Base-by-base conservation (phyloP, 805 yeast species). In the Metschnikowia gelsemii region DNA sequence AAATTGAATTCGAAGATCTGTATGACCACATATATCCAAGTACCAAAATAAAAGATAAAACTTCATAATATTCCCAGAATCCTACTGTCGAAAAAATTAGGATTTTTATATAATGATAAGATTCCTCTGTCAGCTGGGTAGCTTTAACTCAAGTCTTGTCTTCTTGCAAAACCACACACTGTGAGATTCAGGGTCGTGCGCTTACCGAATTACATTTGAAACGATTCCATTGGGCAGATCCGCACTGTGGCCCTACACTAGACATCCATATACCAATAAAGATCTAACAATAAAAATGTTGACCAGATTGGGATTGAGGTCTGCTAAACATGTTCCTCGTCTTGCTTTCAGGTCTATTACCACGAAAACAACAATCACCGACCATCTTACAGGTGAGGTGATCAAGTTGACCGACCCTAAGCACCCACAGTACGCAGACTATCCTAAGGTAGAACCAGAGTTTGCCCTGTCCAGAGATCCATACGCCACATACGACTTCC, bases 401-500 rank as follows among this genome's bases (percentile, higher is more conserved):
- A 68, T 70, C 51, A 59, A 53, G 18, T 66, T 70, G 53, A 57
- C 70, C 11, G 73, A 70, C 54, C 73, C 74, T 19, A 53, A 50
- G 42, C 63, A 56, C 45, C 75, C 75, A 32, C 72, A 69, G 54
- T 47, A 61, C 35, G 75, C 68, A n/a, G 85, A 79, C 50, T 84
- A 86, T 57, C 85, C 84, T 33, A 72, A 77, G 40, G 73, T 80
- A n/a, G 72, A 75, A 43, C 74, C 74, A 35, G 73, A 70, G 46
- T 76, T 78, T 56, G 79, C 82, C 50, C 88, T 80, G 65, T 63
- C 70, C 54, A 79, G 82, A 61, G 82, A 78, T 58, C 95, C 93
- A 32, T 80, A 84, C 58, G 72, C 64, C 46, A 80, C 78, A 57
- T 87, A 82, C 64, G 93, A 86, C 60, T 91, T 86, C 61, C 85